These are phyloP conservation scores for Globisporangium splendens DNA, from an alignment of 352 stramenopile genomes.

Conservation along the genomic window DNA sequence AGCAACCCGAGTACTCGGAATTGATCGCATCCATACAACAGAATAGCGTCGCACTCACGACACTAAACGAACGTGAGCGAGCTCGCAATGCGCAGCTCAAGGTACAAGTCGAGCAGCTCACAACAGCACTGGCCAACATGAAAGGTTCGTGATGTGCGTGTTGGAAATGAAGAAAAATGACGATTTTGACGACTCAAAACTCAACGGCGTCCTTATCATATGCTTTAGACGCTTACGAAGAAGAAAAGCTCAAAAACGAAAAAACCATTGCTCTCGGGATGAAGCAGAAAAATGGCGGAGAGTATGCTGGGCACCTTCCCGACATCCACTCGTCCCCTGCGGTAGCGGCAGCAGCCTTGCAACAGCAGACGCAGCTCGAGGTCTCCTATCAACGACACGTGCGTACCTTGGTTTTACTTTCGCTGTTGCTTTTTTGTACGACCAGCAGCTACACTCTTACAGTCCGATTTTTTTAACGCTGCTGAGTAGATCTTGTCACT, in stretches of 20 bases:
- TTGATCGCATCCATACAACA: conserved; percentile 38
- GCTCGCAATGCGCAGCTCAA: conserved; percentile 32
- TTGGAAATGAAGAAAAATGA: neutral
- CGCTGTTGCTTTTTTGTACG: neutral
- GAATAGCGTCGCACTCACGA: conserved; percentile 40
- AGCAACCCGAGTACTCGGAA: conserved; percentile 22
- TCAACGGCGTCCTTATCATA: neutral
- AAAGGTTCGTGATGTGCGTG: conserved; percentile 21
- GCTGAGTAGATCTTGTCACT: conserved; percentile 48
- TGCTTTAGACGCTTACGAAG: conserved; percentile 34
- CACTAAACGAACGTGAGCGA: conserved; percentile 49
- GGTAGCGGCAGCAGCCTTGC: conserved; percentile 32
- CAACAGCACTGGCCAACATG: conserved; percentile 22
- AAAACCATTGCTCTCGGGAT: conserved; percentile 24
- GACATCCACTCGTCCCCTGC: conserved; percentile 33
- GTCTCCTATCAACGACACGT: conserved; percentile 68
- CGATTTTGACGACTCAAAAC: too few relatives aligned
- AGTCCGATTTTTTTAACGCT: neutral
- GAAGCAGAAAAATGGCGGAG: conserved; percentile 18
- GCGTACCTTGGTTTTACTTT: neutral
- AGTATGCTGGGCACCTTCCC: conserved; percentile 30
- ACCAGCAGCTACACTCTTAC: too few relatives aligned
- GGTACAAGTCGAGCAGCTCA: conserved; percentile 33
- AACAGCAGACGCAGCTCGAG: conserved; percentile 69
- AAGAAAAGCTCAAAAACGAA: conserved; percentile 48